These are phyloP conservation scores for Scenedesmus sp. DNA, from an alignment of 163 green algal species.

Conservation along the genomic window DNA sequence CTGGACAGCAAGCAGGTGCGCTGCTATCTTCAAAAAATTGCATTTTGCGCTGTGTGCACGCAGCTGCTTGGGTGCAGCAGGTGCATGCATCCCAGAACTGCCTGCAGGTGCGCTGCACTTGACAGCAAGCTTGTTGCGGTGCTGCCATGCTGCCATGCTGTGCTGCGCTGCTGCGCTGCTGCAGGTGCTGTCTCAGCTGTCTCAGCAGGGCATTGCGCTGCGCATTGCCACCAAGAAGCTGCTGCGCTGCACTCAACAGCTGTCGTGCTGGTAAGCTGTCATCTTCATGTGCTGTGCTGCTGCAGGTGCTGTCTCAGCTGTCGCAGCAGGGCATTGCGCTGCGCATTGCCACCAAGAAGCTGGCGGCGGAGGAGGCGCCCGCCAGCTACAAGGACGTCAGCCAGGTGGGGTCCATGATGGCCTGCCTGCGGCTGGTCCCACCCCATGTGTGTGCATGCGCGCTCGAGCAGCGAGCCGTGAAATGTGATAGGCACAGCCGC, in stretches of 20 bases:
- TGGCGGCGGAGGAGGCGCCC: slow-evolving; percentile 92
- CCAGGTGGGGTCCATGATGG: slow-evolving; percentile 77
- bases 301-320: slow-evolving; percentile 32
- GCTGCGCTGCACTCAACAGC: neutral
- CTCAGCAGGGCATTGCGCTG: slow-evolving; percentile 7
- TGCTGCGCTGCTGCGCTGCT: neutral
- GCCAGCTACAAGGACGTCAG: slow-evolving; percentile 92
- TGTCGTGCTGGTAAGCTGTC: neutral
- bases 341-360: slow-evolving; percentile 47
- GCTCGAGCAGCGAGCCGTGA: too few relatives aligned
- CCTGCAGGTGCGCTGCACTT: too few relatives aligned
- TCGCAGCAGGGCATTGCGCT: slow-evolving; percentile 19
- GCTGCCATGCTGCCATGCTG: too few relatives aligned
- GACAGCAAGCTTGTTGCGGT: too few relatives aligned
- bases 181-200: slow-evolving; percentile 18
- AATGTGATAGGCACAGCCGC: neutral
- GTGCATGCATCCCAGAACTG: too few relatives aligned
- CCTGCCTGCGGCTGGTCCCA: neutral
- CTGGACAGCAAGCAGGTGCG: slow-evolving; percentile 37
- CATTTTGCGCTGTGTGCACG: neutral
- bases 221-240: slow-evolving; percentile 55
- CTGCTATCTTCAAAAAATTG: neutral
- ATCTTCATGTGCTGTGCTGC: neutral
- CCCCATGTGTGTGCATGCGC: too few relatives aligned
- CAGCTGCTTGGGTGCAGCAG: too few relatives aligned